These are phyloP conservation scores for Astrephomene gubernaculifera DNA, from an alignment of 139 green algal genomes.

Conservation along the genomic window DNA sequence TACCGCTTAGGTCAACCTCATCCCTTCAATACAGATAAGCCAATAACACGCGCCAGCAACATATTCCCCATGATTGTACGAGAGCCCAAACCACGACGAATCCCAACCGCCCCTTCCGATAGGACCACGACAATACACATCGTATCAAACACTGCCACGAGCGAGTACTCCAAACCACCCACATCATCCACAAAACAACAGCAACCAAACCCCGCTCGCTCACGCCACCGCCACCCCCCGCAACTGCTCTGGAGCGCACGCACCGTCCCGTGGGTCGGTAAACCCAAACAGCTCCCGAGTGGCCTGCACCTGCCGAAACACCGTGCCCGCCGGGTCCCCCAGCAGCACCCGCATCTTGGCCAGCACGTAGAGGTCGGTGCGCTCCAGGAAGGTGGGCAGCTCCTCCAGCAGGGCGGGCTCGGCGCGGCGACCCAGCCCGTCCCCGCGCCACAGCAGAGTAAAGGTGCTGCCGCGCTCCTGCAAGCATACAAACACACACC, in stretches of 20 bases:
- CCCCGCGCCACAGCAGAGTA: slow-evolving; percentile 40
- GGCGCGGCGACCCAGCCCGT: slow-evolving; percentile 24
- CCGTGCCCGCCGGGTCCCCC: neutral
- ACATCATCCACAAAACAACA: too few relatives aligned
- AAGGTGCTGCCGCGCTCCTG: slow-evolving; percentile 41
- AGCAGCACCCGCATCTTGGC: slow-evolving; percentile 34
- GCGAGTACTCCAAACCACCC: too few relatives aligned
- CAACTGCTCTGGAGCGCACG: neutral
- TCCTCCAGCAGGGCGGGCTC: slow-evolving; percentile 29
- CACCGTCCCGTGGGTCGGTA: neutral
- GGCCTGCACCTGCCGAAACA: slow-evolving; percentile 3
- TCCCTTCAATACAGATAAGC: too few relatives aligned
- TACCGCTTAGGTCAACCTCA: too few relatives aligned
- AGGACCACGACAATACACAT: too few relatives aligned
- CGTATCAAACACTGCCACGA: too few relatives aligned
- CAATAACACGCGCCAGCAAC: too few relatives aligned
- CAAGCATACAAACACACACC: too few relatives aligned
- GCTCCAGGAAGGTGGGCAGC: slow-evolving; percentile 21
- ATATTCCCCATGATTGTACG: too few relatives aligned
- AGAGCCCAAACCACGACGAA: too few relatives aligned
- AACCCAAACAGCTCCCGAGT: slow-evolving; percentile 10
- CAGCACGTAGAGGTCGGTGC: slow-evolving; percentile 19
- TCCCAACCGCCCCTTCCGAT: too few relatives aligned
- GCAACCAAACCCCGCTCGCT: too few relatives aligned
- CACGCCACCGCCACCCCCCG: neutral